Percentiles rank a stretch among this genome's conserved stretches.
phyloP scores from a whole-genome alignment of 306 rosid genomes.

The Phaseolus lunatus region DNA sequence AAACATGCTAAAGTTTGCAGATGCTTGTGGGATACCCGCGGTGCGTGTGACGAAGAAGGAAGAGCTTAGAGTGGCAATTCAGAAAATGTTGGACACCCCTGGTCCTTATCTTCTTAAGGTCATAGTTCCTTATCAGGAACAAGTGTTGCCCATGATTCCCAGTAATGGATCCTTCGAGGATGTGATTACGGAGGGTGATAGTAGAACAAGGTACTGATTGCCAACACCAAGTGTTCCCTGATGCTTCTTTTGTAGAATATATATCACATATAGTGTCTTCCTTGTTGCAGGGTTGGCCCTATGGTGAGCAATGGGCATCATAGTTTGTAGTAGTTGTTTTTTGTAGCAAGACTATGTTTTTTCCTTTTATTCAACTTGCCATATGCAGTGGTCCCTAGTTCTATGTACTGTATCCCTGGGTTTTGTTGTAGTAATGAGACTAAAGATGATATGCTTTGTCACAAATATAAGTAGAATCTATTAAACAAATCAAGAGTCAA shows the following conservation, averaged over 20 bases:
- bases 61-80: slow-evolving; percentile 72
- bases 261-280: slow-evolving; percentile 8
- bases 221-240: background rate
- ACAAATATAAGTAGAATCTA: background rate
- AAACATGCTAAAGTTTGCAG: slow-evolving; percentile 84
- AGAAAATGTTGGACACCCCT: slow-evolving; percentile 83
- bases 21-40: slow-evolving; percentile 79
- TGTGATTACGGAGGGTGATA: slow-evolving; percentile 88
- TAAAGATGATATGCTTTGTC: slow-evolving; percentile 26
- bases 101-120: slow-evolving; percentile 92
- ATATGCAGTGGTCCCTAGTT: background rate
- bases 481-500: background rate
- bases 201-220: slow-evolving; percentile 64
- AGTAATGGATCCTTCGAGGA: slow-evolving; percentile 91
- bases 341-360: background rate
- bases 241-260: slow-evolving; percentile 44
- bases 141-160: slow-evolving; percentile 95
- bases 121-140: slow-evolving; percentile 95
- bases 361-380: background rate
- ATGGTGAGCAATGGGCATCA: background rate
- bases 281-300: background rate
- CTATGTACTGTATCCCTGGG: background rate
- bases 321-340: slow-evolving; percentile 31
- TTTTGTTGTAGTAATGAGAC: background rate
- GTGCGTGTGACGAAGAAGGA: slow-evolving; percentile 71